Percentiles rank a stretch among this genome's conserved stretches.
These are phyloP conservation scores for Mucor irregularis DNA, from an alignment of 371 early-diverging fungal genomes.

Conservation along the genomic window DNA sequence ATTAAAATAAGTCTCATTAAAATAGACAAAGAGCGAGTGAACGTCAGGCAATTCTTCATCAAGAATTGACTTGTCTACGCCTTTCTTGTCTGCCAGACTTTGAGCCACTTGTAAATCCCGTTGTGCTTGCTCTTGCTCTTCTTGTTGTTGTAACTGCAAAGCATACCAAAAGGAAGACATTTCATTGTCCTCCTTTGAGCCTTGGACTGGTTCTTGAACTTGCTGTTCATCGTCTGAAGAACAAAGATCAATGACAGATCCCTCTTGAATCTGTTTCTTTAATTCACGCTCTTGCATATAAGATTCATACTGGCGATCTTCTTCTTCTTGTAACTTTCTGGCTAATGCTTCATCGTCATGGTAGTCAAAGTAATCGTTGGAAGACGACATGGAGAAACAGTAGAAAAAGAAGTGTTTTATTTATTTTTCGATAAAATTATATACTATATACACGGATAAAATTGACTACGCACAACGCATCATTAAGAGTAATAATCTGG, in stretches of 20 bases:
- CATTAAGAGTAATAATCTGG: constrained; percentile 84
- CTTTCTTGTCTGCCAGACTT: too few species aligned
- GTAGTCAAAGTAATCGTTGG: neutral
- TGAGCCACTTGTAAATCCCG: neutral
- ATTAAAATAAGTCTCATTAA: constrained; percentile 58
- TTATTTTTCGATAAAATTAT: neutral
- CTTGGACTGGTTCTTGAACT: neutral
- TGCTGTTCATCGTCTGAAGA: neutral
- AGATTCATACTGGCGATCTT: constrained; percentile 19
- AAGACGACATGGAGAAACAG: neutral
- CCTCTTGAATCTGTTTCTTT: constrained; percentile 15
- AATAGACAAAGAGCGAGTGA: constrained; percentile 46
- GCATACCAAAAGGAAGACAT: neutral
- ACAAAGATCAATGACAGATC: neutral
- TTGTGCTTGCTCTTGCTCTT: too few species aligned
- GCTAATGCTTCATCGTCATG: constrained; percentile 38
- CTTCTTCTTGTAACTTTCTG: constrained; percentile 30
- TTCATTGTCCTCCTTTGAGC: neutral
- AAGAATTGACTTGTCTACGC: too few species aligned
- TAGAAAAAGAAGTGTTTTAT: neutral
- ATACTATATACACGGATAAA: neutral
- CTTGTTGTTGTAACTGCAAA: neutral
- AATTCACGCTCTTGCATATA: constrained; percentile 16
- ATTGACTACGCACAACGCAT: too few species aligned
- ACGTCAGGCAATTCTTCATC: constrained; percentile 23